A percentile compares a stretch with the other conserved stretches of the same genome.
Evolutionary conservation across 2,329 filamentous ascomycete species (phyloP).

Genomic region (Penicillium sp.): DNA sequence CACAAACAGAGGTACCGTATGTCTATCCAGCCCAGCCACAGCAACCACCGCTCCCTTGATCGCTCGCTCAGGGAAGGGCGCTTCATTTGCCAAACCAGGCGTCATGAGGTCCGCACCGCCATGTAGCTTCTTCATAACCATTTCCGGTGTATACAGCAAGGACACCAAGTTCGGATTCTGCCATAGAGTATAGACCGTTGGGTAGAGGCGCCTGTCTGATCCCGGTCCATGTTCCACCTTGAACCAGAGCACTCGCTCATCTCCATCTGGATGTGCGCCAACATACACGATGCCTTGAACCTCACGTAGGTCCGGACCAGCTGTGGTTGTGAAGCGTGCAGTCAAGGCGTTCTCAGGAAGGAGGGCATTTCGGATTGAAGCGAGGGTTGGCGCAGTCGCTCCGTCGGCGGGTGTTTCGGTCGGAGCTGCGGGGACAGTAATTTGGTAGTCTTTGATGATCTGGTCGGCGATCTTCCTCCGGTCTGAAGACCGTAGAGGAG

Average conservation of each 20-base stretch:
- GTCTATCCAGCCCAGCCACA: constrained; percentile 64
- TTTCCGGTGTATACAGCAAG: constrained; percentile 66
- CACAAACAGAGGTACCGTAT: constrained; percentile 68
- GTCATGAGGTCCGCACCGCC: constrained; percentile 73
- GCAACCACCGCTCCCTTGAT: constrained; percentile 67
- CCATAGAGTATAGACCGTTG: constrained; percentile 70
- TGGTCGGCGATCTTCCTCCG: constrained; percentile 70
- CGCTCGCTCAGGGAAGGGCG: constrained; percentile 66
- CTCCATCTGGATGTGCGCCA: constrained; percentile 62
- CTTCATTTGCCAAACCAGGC: constrained; percentile 68
- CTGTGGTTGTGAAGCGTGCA: constrained; percentile 69
- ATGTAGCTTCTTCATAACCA: constrained; percentile 66
- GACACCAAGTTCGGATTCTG: constrained; percentile 66
- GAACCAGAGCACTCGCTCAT: constrained; percentile 69
- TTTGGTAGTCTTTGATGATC: constrained; percentile 67
- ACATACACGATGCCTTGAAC: constrained; percentile 70
- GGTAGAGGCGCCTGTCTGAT: constrained; percentile 50
- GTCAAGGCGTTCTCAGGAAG: constrained; percentile 68
- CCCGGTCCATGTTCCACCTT: constrained; percentile 61
- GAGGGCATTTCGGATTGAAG: constrained; percentile 62
- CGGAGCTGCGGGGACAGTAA: constrained; percentile 52
- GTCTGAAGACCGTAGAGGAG: constrained; percentile 70
- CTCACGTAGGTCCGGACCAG: constrained; percentile 65
- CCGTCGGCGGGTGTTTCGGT: constrained; percentile 39
- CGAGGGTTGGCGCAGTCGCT: constrained; percentile 54